Base-by-base conservation (phyloP, 2,329 filamentous ascomycete species). In the Sphaerulina musiva region DNA sequence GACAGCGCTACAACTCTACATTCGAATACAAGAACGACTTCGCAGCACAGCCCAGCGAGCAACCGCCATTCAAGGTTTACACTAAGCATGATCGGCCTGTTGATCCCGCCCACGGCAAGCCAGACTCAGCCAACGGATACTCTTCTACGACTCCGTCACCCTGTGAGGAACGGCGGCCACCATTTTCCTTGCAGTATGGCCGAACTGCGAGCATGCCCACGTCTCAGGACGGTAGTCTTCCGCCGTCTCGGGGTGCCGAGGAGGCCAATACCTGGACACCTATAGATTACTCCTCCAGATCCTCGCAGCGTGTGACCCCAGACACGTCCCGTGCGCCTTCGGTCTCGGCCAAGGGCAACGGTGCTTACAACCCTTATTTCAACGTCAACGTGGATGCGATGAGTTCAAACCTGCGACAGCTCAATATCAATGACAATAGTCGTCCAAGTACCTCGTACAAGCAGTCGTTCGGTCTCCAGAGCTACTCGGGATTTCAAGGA, bases 161-260 rank as follows among this genome's bases (percentile, higher is more conserved):
- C 3, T 72, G 63, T 43, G 73, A 75, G 36, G 73, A 74, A 46
- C 65, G 73, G 34, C 67, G 70, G 29, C 69, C 72, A 48, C 64
- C 69, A 20, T 66, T 69, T 46, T 67, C 68, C 40, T 69, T 71
- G 4, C 70, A 74, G 7, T 80, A 76, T 62, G 73, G 76, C 57
- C 69, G 66, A 34, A 64, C 73, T 12, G 68, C 68, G 1, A 76
- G 76, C 46, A 71, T 71, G 46, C 70, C 73, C 14, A 67, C 72
- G 3, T 77, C 80, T n/a, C 74, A 79, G 56, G 81, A 82, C 54
- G 70, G 73, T 41, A 81, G 76, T 66, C 70, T 80, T 45, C 79
- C 81, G 43, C 75, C 80, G 1, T 82, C 81, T 36, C 75, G 79
- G 46, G 77, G 80, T 52, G 71, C 73, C 9, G 71, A 71, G 12